phyloP scores from a whole-genome alignment of 2,329 filamentous ascomycete genomes.

The Ophiostoma pallidulum region DNA sequence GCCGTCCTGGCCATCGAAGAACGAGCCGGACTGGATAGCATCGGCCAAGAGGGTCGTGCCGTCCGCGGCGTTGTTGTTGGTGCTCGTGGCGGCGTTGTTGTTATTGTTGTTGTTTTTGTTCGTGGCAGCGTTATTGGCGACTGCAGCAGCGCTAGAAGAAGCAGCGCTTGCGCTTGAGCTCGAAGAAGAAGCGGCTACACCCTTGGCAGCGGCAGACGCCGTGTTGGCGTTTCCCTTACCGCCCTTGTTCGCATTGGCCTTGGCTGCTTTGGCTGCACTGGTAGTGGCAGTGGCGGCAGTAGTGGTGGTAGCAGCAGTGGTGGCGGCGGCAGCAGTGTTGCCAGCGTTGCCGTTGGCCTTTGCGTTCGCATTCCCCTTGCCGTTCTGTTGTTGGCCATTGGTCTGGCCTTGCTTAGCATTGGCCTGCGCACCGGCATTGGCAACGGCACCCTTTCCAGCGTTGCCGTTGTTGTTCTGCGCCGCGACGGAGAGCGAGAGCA shows the following conservation, averaged over 20 bases:
- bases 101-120: conserved; percentile 4
- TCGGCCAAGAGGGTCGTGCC: conserved; percentile 19
- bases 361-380: not conserved
- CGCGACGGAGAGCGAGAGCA: conserved; percentile 21
- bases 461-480: conserved; percentile 16
- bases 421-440: not conserved
- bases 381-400: no score
- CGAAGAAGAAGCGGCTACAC: no score
- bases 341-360: not conserved
- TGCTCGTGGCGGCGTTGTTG: conserved; percentile 8
- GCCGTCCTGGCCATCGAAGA: conserved; percentile 25
- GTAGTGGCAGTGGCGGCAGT: conserved; percentile 2
- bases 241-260: not conserved
- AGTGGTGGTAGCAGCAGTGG: not conserved
- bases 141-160: not conserved
- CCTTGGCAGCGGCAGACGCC: no score
- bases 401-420: not conserved
- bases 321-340: not conserved
- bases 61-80: conserved; percentile 28
- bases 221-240: not conserved
- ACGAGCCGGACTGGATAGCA: conserved; percentile 27
- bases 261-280: conserved; percentile 1
- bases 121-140: not conserved
- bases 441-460: not conserved
- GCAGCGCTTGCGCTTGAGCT: no score